Evolutionary conservation across 768 basidiomycete species (phyloP).

Genomic region (Lactifluus rugatus): DNA sequence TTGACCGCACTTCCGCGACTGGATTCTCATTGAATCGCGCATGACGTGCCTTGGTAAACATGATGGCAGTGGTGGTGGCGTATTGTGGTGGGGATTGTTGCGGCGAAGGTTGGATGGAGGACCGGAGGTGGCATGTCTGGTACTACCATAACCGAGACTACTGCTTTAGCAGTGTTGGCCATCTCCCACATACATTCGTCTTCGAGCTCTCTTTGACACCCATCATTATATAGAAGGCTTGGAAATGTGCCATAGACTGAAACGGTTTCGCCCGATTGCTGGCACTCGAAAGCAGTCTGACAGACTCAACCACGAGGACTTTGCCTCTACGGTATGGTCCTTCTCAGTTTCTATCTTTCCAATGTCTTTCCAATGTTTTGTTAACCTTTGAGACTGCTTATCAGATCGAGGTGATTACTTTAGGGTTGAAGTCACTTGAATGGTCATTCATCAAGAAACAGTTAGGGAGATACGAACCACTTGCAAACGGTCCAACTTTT

Average conservation of each 20-base stretch:
- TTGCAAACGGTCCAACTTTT: background rate
- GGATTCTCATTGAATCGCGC: slow-evolving; percentile 13
- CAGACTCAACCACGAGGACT: background rate
- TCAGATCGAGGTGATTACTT: background rate
- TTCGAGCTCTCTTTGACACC: background rate
- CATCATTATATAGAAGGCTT: background rate
- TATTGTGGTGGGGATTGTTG: background rate
- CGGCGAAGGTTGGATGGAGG: background rate
- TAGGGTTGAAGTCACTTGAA: too few relatives aligned
- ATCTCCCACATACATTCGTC: background rate
- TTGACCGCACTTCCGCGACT: slow-evolving; percentile 6
- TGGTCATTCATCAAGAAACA: background rate
- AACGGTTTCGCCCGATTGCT: background rate
- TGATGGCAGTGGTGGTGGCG: background rate
- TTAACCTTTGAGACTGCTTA: too few relatives aligned
- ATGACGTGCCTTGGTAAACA: background rate
- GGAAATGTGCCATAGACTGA: background rate
- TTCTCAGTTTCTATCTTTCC: background rate
- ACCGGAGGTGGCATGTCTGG: too few relatives aligned
- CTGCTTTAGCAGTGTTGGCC: too few relatives aligned
- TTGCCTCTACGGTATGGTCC: background rate
- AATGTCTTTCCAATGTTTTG: background rate
- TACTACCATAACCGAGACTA: too few relatives aligned
- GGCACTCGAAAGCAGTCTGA: background rate
- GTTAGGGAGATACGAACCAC: slow-evolving; percentile 3